Evolutionary conservation across 2,329 filamentous ascomycete genomes (phyloP), one percentile per base, ranked within the genome.

Genomic region (Apiospora phragmitis): DNA sequence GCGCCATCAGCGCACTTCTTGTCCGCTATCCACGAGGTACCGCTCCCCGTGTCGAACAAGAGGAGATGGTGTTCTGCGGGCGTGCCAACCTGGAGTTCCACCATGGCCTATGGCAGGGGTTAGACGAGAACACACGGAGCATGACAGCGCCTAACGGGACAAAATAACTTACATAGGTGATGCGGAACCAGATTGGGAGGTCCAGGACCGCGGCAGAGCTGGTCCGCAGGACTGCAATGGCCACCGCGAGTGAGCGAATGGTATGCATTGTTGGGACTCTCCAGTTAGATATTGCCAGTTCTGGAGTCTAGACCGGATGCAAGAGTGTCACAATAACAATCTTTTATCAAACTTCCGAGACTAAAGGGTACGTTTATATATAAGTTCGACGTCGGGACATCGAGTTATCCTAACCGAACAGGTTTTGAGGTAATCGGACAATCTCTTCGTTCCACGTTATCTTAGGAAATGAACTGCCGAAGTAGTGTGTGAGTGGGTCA

Each of bases 21-120:
- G 41, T 79, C 78, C 43, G 79, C 70, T 2, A 81, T 75, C 80
- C 81, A 82, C 0, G 80, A 68, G 0, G 80, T 78, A 1, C 80
- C 69, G 68, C 79, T 81, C 18, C 81, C 80, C 0, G 80, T 82
- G 71, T 82, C 80, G 70, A 81, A 82, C 14, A 76, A 68, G 7
- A 83, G 75, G 1, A 73, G 71, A 69, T 78, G 76, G 0, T 69
- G 71, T 55, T 76, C 72, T 9, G 74, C 55, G 0, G 81, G 81
- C 2, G 77, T 79, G 49, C 81, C 81, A 11, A 79, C 66, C 45
- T 73, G 51, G 47, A 70, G 55, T 7, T 73, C 51, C 7, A 73
- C 72, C n/a, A 68, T 6, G 14, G 71, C 38, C 65, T 67, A 43
- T 14, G 9, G 9, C 5, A 3, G 8, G 29, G 51, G 16, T 29